Percentiles rank a stretch among this genome's conserved stretches.
phyloP scores from a whole-genome alignment of 2,329 filamentous ascomycete species.

The Pseudocercospora macadamiae region DNA sequence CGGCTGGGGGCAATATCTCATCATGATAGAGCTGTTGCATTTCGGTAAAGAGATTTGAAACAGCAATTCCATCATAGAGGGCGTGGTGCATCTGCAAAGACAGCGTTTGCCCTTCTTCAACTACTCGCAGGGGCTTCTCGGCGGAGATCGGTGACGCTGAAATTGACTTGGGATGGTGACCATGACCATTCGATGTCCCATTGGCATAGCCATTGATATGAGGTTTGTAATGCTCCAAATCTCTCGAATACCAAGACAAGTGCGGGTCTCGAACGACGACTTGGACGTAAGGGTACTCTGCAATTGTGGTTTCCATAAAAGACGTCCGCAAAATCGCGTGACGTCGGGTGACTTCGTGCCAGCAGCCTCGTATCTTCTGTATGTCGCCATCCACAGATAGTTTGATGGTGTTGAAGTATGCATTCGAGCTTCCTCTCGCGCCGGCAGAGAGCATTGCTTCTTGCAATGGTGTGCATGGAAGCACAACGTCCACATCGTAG shows the following conservation, averaged over 20 bases:
- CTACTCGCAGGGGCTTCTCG: slow-evolving; percentile 16
- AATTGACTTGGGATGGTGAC: background rate
- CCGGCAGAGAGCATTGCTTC: slow-evolving; percentile 78
- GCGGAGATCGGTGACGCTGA: slow-evolving; percentile 2
- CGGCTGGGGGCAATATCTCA: slow-evolving; percentile 50
- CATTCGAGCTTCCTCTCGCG: slow-evolving; percentile 45
- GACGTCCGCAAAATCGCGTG: slow-evolving; percentile 79
- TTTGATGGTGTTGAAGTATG: slow-evolving; percentile 74
- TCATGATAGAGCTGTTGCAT: slow-evolving; percentile 61
- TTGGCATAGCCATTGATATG: slow-evolving; percentile 7
- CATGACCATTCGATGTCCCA: background rate
- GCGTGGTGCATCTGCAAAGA: slow-evolving; percentile 73
- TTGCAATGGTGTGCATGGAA: slow-evolving; percentile 85
- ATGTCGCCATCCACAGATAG: slow-evolving; percentile 60
- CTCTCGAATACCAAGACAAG: slow-evolving; percentile 43
- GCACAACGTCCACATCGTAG: slow-evolving; percentile 55
- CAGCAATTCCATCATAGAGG: slow-evolving; percentile 81
- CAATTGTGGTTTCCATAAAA: slow-evolving; percentile 68
- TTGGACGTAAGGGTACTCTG: slow-evolving; percentile 69
- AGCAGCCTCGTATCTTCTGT: slow-evolving; percentile 59
- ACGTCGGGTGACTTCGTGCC: slow-evolving; percentile 63
- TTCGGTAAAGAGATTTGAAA: slow-evolving; percentile 70
- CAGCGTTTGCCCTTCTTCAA: slow-evolving; percentile 31
- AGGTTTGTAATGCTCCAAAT: background rate
- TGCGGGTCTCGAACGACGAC: slow-evolving; percentile 61